A percentile compares a stretch with the other conserved stretches of the same genome.
Conservation (phyloP, 352 stramenopile genomes). For the Hyaloperonospora arabidopsidis region DNA sequence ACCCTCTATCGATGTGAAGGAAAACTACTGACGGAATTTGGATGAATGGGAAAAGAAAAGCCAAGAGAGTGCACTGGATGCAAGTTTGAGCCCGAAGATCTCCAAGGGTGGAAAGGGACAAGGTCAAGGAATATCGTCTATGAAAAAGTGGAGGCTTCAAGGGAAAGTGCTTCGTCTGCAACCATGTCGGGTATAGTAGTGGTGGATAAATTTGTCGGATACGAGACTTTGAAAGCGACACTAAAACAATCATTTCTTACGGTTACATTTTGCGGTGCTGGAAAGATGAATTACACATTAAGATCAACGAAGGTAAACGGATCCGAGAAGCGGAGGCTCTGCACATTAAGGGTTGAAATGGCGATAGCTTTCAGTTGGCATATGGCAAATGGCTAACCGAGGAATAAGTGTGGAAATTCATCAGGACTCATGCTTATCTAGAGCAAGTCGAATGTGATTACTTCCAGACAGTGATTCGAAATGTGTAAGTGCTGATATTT, state of each 20-base stretch:
- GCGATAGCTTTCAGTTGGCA: not conserved
- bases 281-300: no score
- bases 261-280: not conserved
- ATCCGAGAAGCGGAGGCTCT: no score
- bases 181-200: not conserved
- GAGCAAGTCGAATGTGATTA: conserved; percentile 3
- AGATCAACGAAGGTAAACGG: no score
- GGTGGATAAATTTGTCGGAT: not conserved
- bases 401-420: conserved; percentile 13
- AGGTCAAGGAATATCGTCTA: not conserved
- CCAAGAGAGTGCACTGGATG: not conserved
- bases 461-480: not conserved
- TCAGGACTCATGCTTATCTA: conserved; percentile 3
- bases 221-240: not conserved
- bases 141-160: not conserved
- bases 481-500: not conserved
- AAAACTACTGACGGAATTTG: no score
- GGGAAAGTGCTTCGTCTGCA: not conserved
- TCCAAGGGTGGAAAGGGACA: not conserved
- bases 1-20: no score
- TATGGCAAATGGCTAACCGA: conserved; percentile 5
- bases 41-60: no score
- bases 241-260: not conserved
- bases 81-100: not conserved
- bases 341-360: no score